Evolutionary conservation across 257 asterid species (phyloP).

Genomic region (Nicotiana tomentosiformis): DNA sequence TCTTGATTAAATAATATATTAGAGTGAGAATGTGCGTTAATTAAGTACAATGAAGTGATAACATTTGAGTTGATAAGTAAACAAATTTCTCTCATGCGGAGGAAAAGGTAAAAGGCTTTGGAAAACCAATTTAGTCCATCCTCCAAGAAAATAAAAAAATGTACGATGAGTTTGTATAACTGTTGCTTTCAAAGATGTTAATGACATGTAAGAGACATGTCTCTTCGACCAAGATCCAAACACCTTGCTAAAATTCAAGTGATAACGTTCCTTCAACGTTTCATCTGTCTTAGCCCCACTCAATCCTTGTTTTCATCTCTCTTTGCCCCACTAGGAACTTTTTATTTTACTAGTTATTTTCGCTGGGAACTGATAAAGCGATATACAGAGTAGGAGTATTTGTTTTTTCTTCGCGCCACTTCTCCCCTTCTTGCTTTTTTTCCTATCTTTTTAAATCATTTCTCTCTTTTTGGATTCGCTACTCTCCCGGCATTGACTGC

Average conservation of each 20-base stretch:
- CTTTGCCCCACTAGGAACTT: not conserved
- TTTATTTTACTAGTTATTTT: too few species aligned
- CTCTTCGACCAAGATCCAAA: not conserved
- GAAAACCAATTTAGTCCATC: not conserved
- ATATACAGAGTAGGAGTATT: not conserved
- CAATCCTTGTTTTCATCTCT: not conserved
- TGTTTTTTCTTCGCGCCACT: not conserved
- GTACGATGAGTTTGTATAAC: not conserved
- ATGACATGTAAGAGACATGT: not conserved
- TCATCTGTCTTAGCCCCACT: not conserved
- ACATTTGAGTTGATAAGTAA: too few species aligned
- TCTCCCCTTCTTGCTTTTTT: not conserved
- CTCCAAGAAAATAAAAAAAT: not conserved
- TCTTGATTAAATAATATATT: too few species aligned
- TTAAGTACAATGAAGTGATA: too few species aligned
- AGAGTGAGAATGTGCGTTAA: too few species aligned
- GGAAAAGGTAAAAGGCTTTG: not conserved
- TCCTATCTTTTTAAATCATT: too few species aligned
- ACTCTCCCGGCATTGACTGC: not conserved
- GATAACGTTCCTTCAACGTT: not conserved
- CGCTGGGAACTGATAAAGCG: not conserved
- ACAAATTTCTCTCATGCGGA: not conserved
- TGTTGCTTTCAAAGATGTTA: not conserved
- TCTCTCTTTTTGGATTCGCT: too few species aligned
- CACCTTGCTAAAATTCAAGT: not conserved